phyloP scores from a whole-genome alignment of 1,284 basidiomycete genomes.

The Leccinum variabile region DNA sequence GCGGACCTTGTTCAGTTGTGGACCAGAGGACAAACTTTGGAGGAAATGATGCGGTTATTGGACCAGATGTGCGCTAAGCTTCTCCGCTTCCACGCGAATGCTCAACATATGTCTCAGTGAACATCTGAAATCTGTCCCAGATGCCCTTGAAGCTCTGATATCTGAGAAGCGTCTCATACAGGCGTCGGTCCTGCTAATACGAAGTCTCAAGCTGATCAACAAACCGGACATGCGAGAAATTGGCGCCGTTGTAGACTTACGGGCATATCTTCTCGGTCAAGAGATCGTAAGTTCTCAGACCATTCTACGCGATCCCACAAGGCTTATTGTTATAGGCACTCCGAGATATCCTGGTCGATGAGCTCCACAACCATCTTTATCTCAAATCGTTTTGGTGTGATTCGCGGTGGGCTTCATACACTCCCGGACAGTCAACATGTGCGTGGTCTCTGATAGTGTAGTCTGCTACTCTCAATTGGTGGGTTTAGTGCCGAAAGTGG shows the following conservation, averaged over 20 bases:
- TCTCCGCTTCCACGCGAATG: constrained; percentile 7
- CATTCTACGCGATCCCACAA: neutral
- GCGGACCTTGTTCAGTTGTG: constrained; percentile 87
- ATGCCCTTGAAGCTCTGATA: constrained; percentile 90
- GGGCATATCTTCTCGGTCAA: constrained; percentile 84
- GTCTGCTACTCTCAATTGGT: constrained; percentile 12
- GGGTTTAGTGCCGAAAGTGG: constrained; percentile 52
- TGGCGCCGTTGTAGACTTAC: constrained; percentile 88
- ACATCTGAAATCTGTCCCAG: constrained; percentile 87
- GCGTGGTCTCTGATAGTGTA: constrained; percentile 31
- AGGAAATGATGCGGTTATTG: constrained; percentile 88
- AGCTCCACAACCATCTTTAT: constrained; percentile 97
- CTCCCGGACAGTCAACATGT: constrained; percentile 78
- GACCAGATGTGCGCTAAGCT: constrained; percentile 78
- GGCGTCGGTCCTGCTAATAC: constrained; percentile 85
- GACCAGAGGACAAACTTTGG: constrained; percentile 78
- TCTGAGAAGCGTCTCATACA: constrained; percentile 93
- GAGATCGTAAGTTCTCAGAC: constrained; percentile 64
- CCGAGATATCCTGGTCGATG: constrained; percentile 91
- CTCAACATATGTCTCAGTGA: constrained; percentile 56
- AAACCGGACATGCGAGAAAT: constrained; percentile 93
- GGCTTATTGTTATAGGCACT: constrained; percentile 58
- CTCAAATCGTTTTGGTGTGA: constrained; percentile 97
- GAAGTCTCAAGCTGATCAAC: constrained; percentile 89
- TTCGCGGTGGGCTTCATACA: constrained; percentile 85